A percentile compares a stretch with the other conserved stretches of the same genome.
Conservation (phyloP, 345 rosid species). For the Salix arbutifolia region DNA sequence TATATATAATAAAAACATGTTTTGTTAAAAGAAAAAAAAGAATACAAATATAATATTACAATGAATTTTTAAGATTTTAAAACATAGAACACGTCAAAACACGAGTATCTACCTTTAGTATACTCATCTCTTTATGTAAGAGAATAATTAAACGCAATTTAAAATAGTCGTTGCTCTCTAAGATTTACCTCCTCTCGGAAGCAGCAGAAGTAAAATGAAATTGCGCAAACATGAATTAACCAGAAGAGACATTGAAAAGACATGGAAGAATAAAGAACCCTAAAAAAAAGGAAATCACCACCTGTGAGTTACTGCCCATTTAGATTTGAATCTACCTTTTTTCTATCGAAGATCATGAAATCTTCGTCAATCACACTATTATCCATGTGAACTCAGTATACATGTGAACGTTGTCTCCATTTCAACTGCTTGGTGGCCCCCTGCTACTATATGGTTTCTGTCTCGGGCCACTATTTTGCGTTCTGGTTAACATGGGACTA, state of each 20-base stretch:
- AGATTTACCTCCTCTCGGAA: neutral
- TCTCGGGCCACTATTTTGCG: neutral
- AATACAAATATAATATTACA: no score
- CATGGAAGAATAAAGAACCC: neutral
- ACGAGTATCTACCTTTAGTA: no score
- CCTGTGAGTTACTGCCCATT: neutral
- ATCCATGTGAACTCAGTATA: constrained; percentile 19
- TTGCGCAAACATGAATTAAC: neutral
- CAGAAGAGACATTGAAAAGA: constrained; percentile 1
- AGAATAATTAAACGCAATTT: no score
- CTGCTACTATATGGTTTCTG: neutral
- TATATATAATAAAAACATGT: no score
- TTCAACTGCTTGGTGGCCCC: constrained; percentile 3
- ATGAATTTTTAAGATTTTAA: no score
- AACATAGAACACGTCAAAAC: no score
- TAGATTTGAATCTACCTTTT: neutral
- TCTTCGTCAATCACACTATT: constrained; percentile 3
- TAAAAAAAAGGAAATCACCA: neutral
- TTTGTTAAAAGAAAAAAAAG: no score
- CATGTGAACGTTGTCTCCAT: constrained; percentile 32
- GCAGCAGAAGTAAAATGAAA: neutral
- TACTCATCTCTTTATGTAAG: no score
- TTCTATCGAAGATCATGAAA: neutral
- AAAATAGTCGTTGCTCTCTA: neutral
- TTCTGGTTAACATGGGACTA: neutral